These are phyloP conservation scores for Boletus huronensis DNA, from an alignment of 768 basidiomycete species.

Conservation along the genomic window DNA sequence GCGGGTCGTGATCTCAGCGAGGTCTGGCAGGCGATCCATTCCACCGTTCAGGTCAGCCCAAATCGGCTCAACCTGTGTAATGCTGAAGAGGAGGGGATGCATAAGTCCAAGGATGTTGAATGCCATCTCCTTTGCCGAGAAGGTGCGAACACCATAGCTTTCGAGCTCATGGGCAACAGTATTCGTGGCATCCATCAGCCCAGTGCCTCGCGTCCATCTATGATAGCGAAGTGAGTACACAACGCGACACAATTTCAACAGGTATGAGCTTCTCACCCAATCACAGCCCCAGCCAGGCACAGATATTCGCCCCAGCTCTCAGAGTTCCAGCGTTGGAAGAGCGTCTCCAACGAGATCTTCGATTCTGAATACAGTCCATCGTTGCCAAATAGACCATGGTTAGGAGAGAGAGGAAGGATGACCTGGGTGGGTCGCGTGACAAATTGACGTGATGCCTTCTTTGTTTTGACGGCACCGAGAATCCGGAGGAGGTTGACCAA, in stretches of 20 bases:
- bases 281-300: slow-evolving; percentile 96
- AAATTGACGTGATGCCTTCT: slow-evolving; percentile 96
- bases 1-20: slow-evolving; percentile 85
- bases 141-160: slow-evolving; percentile 89
- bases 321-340: slow-evolving; percentile 97
- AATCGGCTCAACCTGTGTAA: slow-evolving; percentile 98
- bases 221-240: slow-evolving; percentile 5
- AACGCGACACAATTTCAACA: slow-evolving; percentile 6
- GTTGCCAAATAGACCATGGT: slow-evolving; percentile 96
- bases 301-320: slow-evolving; percentile 99
- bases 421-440: slow-evolving; percentile 98
- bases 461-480: slow-evolving; percentile 94
- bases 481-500: slow-evolving; percentile 94
- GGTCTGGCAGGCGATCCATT: slow-evolving; percentile 94
- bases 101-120: slow-evolving; percentile 99
- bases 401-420: slow-evolving; percentile 94
- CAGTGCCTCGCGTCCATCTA: slow-evolving; percentile 98
- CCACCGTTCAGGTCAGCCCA: slow-evolving; percentile 99
- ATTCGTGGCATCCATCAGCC: slow-evolving; percentile 94
- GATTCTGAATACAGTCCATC: slow-evolving; percentile 98
- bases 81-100: slow-evolving; percentile 98
- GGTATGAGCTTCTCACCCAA: slow-evolving; percentile 60
- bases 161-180: slow-evolving; percentile 94
- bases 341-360: slow-evolving; percentile 95
- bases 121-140: slow-evolving; percentile 99